Conservation (phyloP, 306 rosid species). For the Malus sieversii region DNA sequence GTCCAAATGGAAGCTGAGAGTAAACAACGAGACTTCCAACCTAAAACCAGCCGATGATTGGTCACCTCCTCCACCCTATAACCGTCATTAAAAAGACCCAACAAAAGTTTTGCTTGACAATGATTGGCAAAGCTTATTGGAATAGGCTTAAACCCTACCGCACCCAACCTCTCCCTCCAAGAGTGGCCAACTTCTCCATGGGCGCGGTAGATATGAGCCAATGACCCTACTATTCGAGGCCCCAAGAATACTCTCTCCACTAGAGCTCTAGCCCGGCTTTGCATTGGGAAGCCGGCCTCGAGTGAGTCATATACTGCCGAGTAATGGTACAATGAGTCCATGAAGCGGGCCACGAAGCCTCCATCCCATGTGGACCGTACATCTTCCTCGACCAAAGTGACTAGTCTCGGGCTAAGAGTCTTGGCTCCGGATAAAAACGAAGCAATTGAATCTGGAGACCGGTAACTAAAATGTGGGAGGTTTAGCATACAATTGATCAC, state of each 20-base stretch:
- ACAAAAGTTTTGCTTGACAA: slow-evolving; percentile 63
- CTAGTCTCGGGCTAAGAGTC: slow-evolving; percentile 41
- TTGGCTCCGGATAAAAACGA: slow-evolving; percentile 63
- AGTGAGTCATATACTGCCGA: slow-evolving; percentile 76
- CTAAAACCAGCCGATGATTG: slow-evolving; percentile 48
- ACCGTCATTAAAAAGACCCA: slow-evolving; percentile 75
- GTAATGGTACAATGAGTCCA: slow-evolving; percentile 63
- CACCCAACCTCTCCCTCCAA: slow-evolving; percentile 59
- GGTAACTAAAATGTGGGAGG: slow-evolving; percentile 61
- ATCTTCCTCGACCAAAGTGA: slow-evolving; percentile 70
- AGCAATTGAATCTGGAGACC: slow-evolving; percentile 45
- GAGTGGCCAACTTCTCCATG: slow-evolving; percentile 26
- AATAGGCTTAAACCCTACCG: slow-evolving; percentile 33
- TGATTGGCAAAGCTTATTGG: slow-evolving; percentile 65
- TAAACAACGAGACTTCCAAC: slow-evolving; percentile 72
- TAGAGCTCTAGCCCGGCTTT: slow-evolving; percentile 49
- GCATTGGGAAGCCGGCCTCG: slow-evolving; percentile 73
- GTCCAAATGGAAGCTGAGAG: slow-evolving; percentile 76
- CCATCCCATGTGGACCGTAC: slow-evolving; percentile 14
- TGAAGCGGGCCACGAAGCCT: slow-evolving; percentile 54
- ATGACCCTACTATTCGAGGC: slow-evolving; percentile 49
- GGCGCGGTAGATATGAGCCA: slow-evolving; percentile 43
- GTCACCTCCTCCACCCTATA: slow-evolving; percentile 54
- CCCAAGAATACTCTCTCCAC: slow-evolving; percentile 79
- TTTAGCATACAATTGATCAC: slow-evolving; percentile 76